These are phyloP conservation scores for Suhomyces panamericanus DNA, from an alignment of 1,139 yeast species.

Conservation along the genomic window DNA sequence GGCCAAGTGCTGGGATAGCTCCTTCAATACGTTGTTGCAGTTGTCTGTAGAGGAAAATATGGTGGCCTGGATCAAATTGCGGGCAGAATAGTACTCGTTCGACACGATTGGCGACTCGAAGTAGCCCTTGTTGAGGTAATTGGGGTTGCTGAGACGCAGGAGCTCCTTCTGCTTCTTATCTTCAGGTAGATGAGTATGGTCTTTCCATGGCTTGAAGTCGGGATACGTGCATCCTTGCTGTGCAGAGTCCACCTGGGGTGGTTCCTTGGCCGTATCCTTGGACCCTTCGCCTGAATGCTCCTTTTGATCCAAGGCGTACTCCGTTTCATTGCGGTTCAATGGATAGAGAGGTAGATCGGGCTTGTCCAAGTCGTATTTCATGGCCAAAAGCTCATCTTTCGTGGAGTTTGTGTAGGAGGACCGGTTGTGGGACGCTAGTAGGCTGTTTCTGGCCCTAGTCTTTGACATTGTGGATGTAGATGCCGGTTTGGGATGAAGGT, in stretches of 20 bases:
- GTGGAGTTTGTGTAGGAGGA: conserved; percentile 24
- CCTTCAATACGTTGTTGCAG: conserved; percentile 39
- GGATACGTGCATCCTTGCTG: conserved; percentile 48
- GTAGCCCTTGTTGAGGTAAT: conserved; percentile 44
- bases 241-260: background rate
- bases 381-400: conserved; percentile 37
- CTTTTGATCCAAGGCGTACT: background rate
- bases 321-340: conserved; percentile 30
- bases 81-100: conserved; percentile 51
- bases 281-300: background rate
- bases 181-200: conserved; percentile 52
- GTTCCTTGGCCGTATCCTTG: background rate
- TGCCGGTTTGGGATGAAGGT: background rate
- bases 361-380: conserved; percentile 39
- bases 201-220: conserved; percentile 80
- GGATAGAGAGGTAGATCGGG: conserved; percentile 42
- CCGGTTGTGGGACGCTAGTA: conserved; percentile 34
- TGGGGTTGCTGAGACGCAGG: conserved; percentile 31
- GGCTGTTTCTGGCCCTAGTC: conserved; percentile 35
- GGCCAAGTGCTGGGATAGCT: conserved; percentile 53
- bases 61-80: conserved; percentile 51
- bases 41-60: conserved; percentile 40
- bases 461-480: conserved; percentile 32
- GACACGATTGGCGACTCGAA: conserved; percentile 60
- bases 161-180: conserved; percentile 25